Base-by-base conservation (phyloP, 2,329 filamentous ascomycete species). In the Colletotrichum agaves region DNA sequence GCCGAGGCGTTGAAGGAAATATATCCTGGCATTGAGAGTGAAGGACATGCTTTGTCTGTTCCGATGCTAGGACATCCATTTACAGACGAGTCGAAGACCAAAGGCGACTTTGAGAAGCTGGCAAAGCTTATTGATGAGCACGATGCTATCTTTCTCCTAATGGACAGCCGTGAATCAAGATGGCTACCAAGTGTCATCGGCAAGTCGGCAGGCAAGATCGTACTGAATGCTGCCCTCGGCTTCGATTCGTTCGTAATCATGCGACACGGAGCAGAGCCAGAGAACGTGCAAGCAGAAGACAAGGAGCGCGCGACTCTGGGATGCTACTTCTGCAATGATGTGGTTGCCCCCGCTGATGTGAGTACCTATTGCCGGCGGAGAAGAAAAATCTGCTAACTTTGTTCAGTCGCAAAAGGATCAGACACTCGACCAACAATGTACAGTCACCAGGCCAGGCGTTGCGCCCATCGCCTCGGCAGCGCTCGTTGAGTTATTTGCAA, bases 271-370 rank as follows among this genome's bases (percentile, higher is more conserved):
- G 84, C 93, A 5, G 87, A 88, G 72, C 83, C 84, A 3, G 77
- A 80, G 46, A 19, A 70, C 7, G 53, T 46, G 3, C 37, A 61
- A 44, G n/a, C 63, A 8, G 60, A 68, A 1, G 81, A 84, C 57
- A 83, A 87, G 11, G 84, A 81, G n/a, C 83, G 88, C 61, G 83
- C 88, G 58, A 89, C 93, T 27, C 84, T 98, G 27, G 96, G 96
- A 10, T 99, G 96, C 80, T 99, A 99, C 78, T 99, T 98, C 79
- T 99, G 96, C 81, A 98, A 97, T 74, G 96, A 99, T 77, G 95
- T 99, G 27, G 95, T 98, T 56, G 93, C 95, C 6, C 96, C 96
- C 21, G 91, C 91, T 70, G 93, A 98, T 81, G 94, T 97, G 82
- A 88, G 91, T 86, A 39, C 46, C 13, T 13, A 3, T n/a, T 2